phyloP scores from a whole-genome alignment of 371 early-diverging fungal genomes.

The Rhizomucor miehei region DNA sequence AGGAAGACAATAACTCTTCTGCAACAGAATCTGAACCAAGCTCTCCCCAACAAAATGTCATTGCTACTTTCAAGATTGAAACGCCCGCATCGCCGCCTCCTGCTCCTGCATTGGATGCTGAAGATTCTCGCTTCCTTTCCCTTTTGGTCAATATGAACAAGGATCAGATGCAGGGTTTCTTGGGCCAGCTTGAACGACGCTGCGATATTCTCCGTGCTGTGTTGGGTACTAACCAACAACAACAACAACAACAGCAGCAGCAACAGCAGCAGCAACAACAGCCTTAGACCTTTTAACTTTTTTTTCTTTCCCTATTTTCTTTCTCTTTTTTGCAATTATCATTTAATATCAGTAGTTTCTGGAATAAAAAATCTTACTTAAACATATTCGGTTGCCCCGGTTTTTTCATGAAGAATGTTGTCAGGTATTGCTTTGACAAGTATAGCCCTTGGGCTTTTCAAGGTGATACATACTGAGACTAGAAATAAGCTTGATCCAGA shows the following conservation, averaged over 20 bases:
- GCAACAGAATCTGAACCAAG: not conserved
- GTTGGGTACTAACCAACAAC: conserved; percentile 2
- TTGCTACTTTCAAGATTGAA: not conserved
- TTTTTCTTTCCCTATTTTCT: conserved; percentile 21
- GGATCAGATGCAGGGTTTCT: conserved; percentile 52
- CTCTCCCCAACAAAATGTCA: not conserved
- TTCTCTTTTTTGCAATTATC: not conserved
- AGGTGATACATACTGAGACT: too few relatives aligned
- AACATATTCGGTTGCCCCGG: too few relatives aligned
- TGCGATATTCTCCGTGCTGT: conserved; percentile 27
- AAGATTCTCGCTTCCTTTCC: conserved; percentile 38
- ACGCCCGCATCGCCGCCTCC: not conserved
- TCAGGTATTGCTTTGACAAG: too few relatives aligned
- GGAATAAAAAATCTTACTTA: too few relatives aligned
- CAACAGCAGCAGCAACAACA: too few relatives aligned
- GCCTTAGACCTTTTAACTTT: too few relatives aligned
- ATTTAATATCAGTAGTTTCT: not conserved
- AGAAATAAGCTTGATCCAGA: too few relatives aligned
- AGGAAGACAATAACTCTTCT: conserved; percentile 1
- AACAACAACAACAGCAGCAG: not conserved
- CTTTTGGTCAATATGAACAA: conserved; percentile 49
- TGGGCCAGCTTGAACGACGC: conserved; percentile 43
- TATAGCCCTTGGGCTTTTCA: too few relatives aligned
- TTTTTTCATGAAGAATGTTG: too few relatives aligned
- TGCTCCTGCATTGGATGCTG: conserved; percentile 13